These are phyloP conservation scores for Xerocomus spinulosus DNA, from an alignment of 768 basidiomycete genomes.

Conservation along the genomic window DNA sequence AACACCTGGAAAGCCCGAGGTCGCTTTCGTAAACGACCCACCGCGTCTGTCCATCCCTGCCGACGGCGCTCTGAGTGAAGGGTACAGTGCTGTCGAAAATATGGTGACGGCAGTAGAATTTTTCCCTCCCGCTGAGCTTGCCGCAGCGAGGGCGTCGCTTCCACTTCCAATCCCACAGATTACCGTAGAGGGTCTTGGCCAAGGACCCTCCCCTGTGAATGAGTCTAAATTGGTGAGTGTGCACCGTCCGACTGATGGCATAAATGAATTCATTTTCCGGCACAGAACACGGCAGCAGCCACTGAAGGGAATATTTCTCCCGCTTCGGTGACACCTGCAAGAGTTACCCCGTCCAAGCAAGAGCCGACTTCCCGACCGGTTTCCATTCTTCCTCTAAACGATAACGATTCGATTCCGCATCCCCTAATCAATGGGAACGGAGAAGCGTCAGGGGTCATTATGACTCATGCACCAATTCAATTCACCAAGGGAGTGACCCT, in stretches of 20 bases:
- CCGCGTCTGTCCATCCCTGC: conserved; percentile 16
- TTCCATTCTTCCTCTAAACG: conserved; percentile 39
- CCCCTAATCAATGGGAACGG: conserved; percentile 9
- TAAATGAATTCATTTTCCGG: not conserved
- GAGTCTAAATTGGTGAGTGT: conserved; percentile 16
- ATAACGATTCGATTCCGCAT: conserved; percentile 20
- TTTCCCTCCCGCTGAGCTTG: conserved; percentile 10
- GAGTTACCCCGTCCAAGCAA: not conserved
- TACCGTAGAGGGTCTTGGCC: conserved; percentile 6
- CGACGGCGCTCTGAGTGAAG: not conserved
- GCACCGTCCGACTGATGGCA: not conserved
- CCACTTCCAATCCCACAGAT: conserved; percentile 20
- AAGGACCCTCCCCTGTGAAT: conserved; percentile 27
- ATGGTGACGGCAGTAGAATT: conserved; percentile 28
- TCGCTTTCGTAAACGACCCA: not conserved
- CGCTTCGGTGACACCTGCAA: not conserved
- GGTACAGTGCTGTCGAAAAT: conserved; percentile 13
- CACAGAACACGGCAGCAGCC: conserved; percentile 22
- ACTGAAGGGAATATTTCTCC: conserved; percentile 15
- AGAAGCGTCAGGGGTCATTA: conserved; percentile 4
- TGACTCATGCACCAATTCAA: conserved; percentile 21
- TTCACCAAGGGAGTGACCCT: not conserved
- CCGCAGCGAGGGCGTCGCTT: conserved; percentile 3
- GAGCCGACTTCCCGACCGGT: conserved; percentile 12
- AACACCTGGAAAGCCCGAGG: conserved; percentile 44